phyloP scores from a whole-genome alignment of 305 asterid genomes.

The Solanum hybrid region DNA sequence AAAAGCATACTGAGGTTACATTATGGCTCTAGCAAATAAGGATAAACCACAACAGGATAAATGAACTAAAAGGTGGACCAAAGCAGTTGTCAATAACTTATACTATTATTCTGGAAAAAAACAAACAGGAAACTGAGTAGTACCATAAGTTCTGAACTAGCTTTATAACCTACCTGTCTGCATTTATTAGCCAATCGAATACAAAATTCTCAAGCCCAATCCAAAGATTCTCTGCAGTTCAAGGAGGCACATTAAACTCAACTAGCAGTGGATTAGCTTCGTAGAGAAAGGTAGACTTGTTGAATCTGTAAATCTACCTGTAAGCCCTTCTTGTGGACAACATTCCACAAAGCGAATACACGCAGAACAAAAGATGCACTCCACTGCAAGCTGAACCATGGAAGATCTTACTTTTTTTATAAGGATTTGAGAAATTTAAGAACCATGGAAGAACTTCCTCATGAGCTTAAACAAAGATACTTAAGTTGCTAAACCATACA shows the following conservation, averaged over 20 bases:
- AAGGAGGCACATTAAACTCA: slow-evolving; percentile 14
- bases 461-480: not conserved
- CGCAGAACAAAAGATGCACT: slow-evolving; percentile 99
- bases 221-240: slow-evolving; percentile 86
- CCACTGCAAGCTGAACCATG: slow-evolving; percentile 83
- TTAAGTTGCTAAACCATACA: not conserved
- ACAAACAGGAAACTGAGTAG: not conserved
- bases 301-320: slow-evolving; percentile 46
- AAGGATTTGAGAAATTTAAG: not conserved
- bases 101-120: not conserved
- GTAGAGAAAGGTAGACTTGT: not conserved
- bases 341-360: slow-evolving; percentile 98
- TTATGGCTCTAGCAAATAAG: not conserved
- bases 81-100: not conserved
- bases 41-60: not conserved
- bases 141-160: not conserved
- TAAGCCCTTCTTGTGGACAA: slow-evolving; percentile 99
- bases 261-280: not conserved
- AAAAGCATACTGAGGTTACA: not conserved
- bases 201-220: slow-evolving; percentile 96
- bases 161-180: slow-evolving; percentile 66
- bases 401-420: not conserved
- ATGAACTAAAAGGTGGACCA: not conserved
- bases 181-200: slow-evolving; percentile 97
- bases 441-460: not conserved